These are phyloP conservation scores for Cynara cardunculus DNA, from an alignment of 129 eudicot species.

Conservation along the genomic window DNA sequence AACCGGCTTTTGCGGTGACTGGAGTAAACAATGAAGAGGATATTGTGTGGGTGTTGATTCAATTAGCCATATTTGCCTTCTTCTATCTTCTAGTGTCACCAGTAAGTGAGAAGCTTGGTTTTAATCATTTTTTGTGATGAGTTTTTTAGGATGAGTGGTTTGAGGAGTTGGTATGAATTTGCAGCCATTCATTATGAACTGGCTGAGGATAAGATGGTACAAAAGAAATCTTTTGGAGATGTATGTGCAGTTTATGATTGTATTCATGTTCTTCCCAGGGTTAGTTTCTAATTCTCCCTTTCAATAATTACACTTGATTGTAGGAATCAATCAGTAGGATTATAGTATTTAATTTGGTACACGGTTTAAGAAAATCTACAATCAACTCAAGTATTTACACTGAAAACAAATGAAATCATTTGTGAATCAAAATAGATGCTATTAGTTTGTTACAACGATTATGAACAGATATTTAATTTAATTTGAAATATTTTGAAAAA, in stretches of 20 bases:
- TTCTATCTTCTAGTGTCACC: conserved; percentile 71
- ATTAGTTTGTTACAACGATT: not conserved
- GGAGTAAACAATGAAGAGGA: conserved; percentile 76
- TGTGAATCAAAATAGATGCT: not conserved
- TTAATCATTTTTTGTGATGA: not conserved
- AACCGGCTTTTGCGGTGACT: conserved; percentile 79
- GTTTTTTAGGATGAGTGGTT: conserved; percentile 14
- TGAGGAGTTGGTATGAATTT: conserved; percentile 23
- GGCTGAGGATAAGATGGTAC: conserved; percentile 88
- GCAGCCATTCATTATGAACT: conserved; percentile 94
- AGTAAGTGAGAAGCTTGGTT: conserved; percentile 36
- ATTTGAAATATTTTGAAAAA: too few species aligned
- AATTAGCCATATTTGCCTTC: conserved; percentile 65
- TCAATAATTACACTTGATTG: not conserved
- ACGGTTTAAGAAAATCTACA: not conserved
- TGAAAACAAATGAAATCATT: too few species aligned
- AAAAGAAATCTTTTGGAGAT: conserved; percentile 79
- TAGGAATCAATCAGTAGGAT: not conserved
- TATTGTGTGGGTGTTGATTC: conserved; percentile 46
- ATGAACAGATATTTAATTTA: too few species aligned
- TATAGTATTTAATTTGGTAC: not conserved
- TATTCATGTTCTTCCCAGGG: conserved; percentile 97
- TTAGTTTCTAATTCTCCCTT: conserved; percentile 29
- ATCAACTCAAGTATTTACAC: not conserved
- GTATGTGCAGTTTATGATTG: conserved; percentile 89